These are phyloP conservation scores for Candida lessepsii DNA, from an alignment of 805 yeast species.

Conservation along the genomic window DNA sequence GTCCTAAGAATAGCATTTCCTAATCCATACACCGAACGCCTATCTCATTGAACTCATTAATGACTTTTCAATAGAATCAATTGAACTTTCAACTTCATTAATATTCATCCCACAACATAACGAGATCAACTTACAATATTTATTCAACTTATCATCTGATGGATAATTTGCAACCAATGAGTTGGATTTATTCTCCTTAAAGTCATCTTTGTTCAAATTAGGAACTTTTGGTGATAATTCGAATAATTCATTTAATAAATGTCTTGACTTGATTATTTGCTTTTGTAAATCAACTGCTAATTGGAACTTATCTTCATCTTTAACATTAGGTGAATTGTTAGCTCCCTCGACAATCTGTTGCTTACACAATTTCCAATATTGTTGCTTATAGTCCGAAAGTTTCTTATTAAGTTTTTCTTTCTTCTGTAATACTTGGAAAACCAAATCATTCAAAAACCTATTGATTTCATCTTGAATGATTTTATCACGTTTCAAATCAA, in stretches of 20 bases:
- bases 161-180: slow-evolving; percentile 27
- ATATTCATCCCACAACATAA: slow-evolving; percentile 43
- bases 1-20: neutral
- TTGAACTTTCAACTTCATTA: slow-evolving; percentile 40
- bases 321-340: neutral
- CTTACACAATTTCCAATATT: slow-evolving; percentile 7
- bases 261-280: slow-evolving; percentile 20
- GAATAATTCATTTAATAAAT: slow-evolving; percentile 6
- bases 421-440: slow-evolving; percentile 33
- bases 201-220: slow-evolving; percentile 13
- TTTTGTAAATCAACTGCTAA: slow-evolving; percentile 27
- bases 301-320: slow-evolving; percentile 15
- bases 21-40: neutral
- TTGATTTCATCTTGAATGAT: slow-evolving; percentile 42
- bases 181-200: slow-evolving; percentile 13
- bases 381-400: slow-evolving; percentile 9
- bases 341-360: neutral
- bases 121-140: slow-evolving; percentile 41
- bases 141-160: slow-evolving; percentile 32
- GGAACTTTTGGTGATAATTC: slow-evolving; percentile 14
- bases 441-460: slow-evolving; percentile 38
- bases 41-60: slow-evolving; percentile 23
- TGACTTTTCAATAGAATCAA: slow-evolving; percentile 42
- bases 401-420: slow-evolving; percentile 27
- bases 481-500: slow-evolving; percentile 29